phyloP scores from a whole-genome alignment of 371 early-diverging fungal genomes.

The Rhizomucor pusillus region DNA sequence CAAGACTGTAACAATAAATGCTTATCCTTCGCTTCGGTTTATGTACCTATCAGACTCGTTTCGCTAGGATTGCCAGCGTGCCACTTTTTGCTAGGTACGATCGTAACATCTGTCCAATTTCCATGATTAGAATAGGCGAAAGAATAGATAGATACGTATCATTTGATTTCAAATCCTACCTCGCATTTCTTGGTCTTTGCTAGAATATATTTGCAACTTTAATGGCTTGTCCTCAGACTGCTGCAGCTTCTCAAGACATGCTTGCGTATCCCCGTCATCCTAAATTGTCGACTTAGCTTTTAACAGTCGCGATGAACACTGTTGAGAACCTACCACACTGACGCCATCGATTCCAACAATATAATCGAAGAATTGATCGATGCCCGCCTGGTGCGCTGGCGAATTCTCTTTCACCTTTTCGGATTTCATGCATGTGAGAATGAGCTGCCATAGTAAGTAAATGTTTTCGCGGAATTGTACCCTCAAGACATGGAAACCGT shows the following conservation, averaged over 20 bases:
- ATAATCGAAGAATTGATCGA: constrained; percentile 78
- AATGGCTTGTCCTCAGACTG: constrained; percentile 55
- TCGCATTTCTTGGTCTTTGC: constrained; percentile 63
- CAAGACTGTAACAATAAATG: background rate
- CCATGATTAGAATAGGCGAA: background rate
- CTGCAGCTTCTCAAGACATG: constrained; percentile 45
- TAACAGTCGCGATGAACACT: background rate
- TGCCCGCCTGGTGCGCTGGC: constrained; percentile 68
- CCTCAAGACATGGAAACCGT: constrained; percentile 50
- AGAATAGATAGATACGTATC: background rate
- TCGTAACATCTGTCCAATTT: constrained; percentile 42
- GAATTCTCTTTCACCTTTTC: constrained; percentile 63
- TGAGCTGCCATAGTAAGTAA: too few relatives aligned
- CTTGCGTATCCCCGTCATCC: constrained; percentile 51
- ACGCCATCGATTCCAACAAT: constrained; percentile 66
- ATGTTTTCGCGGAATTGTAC: constrained; percentile 6
- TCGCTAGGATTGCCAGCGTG: constrained; percentile 35
- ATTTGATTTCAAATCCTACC: constrained; percentile 23
- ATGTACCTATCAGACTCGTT: constrained; percentile 27
- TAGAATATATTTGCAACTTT: constrained; percentile 64
- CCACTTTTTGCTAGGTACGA: constrained; percentile 59
- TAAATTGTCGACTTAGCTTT: constrained; percentile 8
- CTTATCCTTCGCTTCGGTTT: background rate
- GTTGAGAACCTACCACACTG: constrained; percentile 35
- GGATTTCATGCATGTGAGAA: background rate